These are phyloP conservation scores for Cymodocea nodosa DNA, from an alignment of 116 monocot genomes.

Conservation along the genomic window DNA sequence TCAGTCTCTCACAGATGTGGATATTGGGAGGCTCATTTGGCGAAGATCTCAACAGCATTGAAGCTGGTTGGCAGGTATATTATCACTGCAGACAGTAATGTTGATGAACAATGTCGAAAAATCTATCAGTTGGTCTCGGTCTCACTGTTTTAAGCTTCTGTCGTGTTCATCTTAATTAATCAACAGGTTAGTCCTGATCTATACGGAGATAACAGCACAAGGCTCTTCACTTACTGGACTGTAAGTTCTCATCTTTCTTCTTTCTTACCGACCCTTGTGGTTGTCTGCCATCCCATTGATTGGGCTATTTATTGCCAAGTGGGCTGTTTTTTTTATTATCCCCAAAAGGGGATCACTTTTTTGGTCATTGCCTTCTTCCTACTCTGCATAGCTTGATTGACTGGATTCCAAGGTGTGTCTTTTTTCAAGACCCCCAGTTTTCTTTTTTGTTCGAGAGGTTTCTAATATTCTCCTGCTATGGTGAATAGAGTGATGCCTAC, in stretches of 20 bases:
- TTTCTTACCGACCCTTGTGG: not conserved
- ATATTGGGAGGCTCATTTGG: constrained; percentile 17
- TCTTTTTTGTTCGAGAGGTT: not conserved
- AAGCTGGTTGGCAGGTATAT: constrained; percentile 20
- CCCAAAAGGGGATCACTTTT: not conserved
- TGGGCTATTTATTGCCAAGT: not conserved
- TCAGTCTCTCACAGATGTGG: constrained; percentile 22
- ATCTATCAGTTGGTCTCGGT: not conserved
- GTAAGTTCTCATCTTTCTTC: constrained; percentile 9
- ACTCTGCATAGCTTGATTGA: not conserved
- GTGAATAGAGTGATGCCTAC: constrained; percentile 18
- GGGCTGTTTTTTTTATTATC: not conserved
- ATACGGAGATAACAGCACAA: constrained; percentile 27
- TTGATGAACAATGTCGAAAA: not conserved
- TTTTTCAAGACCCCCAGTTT: not conserved
- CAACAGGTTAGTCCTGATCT: constrained; percentile 19
- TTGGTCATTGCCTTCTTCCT: not conserved
- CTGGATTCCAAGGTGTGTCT: not conserved
- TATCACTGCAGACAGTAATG: not conserved
- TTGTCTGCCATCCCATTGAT: not conserved
- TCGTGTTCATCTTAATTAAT: not conserved
- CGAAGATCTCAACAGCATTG: constrained; percentile 19
- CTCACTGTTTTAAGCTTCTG: not conserved
- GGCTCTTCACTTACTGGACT: constrained; percentile 27
- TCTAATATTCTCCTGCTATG: not conserved